These are phyloP conservation scores for Emericellopsis cladophorae DNA, from an alignment of 2,329 filamentous ascomycete species.

Conservation along the genomic window DNA sequence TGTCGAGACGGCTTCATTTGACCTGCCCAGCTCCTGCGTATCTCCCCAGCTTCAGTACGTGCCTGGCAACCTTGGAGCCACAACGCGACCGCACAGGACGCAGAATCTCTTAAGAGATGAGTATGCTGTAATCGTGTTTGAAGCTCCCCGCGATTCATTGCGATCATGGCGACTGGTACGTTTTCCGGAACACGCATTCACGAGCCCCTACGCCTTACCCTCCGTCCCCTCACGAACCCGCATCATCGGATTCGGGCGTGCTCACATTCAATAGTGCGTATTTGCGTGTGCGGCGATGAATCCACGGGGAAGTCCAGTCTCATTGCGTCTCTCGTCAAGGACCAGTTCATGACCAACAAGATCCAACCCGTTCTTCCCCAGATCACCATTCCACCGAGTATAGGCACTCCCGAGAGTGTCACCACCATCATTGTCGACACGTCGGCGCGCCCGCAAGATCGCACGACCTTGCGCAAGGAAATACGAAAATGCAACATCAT, in stretches of 20 bases:
- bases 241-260: not conserved
- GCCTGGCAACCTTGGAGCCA: too few species aligned
- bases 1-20: too few species aligned
- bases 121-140: not conserved
- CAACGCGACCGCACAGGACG: too few species aligned
- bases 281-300: constrained; percentile 95
- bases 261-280: constrained; percentile 48
- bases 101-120: too few species aligned
- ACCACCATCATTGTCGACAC: constrained; percentile 97
- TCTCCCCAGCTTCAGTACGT: too few species aligned
- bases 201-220: not conserved
- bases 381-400: constrained; percentile 86
- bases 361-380: constrained; percentile 90
- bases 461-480: constrained; percentile 80
- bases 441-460: constrained; percentile 85
- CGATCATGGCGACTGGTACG: constrained; percentile 4
- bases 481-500: constrained; percentile 97
- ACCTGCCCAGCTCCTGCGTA: too few species aligned
- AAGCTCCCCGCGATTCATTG: not conserved
- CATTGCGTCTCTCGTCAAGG: constrained; percentile 92
- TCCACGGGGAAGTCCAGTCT: constrained; percentile 88
- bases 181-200: not conserved
- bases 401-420: constrained; percentile 91
- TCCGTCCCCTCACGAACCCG: not conserved
- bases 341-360: constrained; percentile 89